These are phyloP conservation scores for Blastobotrys elegans DNA, from an alignment of 1,139 yeast genomes.

Conservation along the genomic window DNA sequence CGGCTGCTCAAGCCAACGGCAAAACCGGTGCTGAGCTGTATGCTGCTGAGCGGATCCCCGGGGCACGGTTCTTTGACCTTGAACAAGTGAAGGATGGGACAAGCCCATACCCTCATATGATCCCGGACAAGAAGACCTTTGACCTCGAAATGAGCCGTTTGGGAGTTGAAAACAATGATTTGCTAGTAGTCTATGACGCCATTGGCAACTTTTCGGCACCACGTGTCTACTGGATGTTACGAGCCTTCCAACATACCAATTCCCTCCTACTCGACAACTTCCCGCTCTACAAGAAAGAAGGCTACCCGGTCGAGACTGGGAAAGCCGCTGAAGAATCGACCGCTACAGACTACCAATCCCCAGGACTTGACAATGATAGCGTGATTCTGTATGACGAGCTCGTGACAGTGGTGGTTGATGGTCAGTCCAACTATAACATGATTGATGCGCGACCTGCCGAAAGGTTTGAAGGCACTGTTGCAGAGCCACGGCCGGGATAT, in stretches of 20 bases:
- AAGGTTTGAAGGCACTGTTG: conserved; percentile 70
- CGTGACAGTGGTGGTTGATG: conserved; percentile 47
- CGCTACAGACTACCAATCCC: conserved; percentile 36
- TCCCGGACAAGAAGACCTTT: conserved; percentile 59
- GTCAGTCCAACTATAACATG: conserved; percentile 44
- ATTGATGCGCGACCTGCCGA: conserved; percentile 79
- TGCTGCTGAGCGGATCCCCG: conserved; percentile 51
- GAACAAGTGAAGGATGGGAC: conserved; percentile 57
- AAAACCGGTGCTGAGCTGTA: conserved; percentile 48
- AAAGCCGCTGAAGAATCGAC: conserved; percentile 25
- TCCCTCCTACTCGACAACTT: conserved; percentile 70
- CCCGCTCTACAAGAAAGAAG: conserved; percentile 43
- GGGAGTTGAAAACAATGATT: conserved; percentile 45
- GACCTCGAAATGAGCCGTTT: conserved; percentile 44
- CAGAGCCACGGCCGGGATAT: conserved; percentile 86
- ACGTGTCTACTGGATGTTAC: conserved; percentile 85
- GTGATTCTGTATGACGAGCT: conserved; percentile 66
- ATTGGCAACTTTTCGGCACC: conserved; percentile 84
- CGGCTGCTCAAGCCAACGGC: conserved; percentile 61
- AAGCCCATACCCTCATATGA: conserved; percentile 82
- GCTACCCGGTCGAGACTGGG: conserved; percentile 38
- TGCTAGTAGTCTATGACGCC: conserved; percentile 78
- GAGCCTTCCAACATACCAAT: conserved; percentile 65
- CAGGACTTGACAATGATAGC: conserved; percentile 41
- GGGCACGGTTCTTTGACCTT: conserved; percentile 74